phyloP scores from a whole-genome alignment of 2,329 filamentous ascomycete genomes.

The Neurospora sp. region DNA sequence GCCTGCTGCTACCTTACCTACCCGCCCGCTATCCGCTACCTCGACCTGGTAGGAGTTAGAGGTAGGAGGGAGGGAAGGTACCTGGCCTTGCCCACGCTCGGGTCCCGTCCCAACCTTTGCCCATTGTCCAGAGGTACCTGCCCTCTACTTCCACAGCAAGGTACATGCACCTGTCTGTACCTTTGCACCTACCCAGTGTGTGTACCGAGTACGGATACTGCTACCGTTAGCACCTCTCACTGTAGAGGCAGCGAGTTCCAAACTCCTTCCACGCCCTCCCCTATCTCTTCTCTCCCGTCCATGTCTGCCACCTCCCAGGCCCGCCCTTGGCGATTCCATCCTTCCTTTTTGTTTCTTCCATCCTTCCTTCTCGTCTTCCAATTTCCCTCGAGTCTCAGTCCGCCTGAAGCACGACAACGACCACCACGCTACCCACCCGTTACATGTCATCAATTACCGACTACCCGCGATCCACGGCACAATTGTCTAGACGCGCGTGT shows the following conservation, averaged over 20 bases:
- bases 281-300: conserved; percentile 2
- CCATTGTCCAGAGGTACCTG: neutral
- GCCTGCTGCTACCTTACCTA: neutral
- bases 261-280: conserved; percentile 2
- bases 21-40: neutral
- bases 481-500: neutral
- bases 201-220: neutral
- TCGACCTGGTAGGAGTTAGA: neutral
- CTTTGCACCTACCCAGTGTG: neutral
- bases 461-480: neutral
- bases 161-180: neutral
- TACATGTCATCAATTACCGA: neutral
- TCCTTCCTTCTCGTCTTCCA: neutral
- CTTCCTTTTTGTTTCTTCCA: conserved; percentile 1
- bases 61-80: neutral
- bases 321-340: conserved; percentile 3
- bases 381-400: neutral
- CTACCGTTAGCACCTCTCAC: neutral
- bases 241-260: conserved; percentile 2
- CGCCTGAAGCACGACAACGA: conserved; percentile 3
- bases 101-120: neutral
- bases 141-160: neutral
- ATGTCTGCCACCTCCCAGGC: conserved; percentile 7
- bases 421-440: conserved; percentile 2
- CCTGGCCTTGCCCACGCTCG: neutral